Evolutionary conservation across 2,329 filamentous ascomycete species (phyloP).

Genomic region (Epicoccum nigrum): DNA sequence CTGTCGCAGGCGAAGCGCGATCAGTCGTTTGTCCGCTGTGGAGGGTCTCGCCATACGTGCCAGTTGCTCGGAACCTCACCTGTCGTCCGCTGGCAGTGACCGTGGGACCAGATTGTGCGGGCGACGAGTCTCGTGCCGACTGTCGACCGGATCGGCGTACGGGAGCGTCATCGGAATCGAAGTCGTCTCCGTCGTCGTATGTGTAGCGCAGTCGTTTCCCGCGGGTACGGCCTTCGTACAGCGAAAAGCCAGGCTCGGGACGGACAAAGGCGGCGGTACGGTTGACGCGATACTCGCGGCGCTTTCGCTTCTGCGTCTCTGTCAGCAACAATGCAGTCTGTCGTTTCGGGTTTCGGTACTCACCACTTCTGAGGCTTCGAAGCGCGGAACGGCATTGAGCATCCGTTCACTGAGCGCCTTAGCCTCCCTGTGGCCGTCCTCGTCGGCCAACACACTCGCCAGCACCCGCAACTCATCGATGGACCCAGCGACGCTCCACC

Average conservation of each 20-base stretch:
- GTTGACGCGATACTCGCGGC: constrained; percentile 86
- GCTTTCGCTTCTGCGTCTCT: constrained; percentile 77
- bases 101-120: constrained; percentile 67
- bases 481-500: constrained; percentile 89
- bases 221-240: constrained; percentile 94
- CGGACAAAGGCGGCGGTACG: constrained; percentile 87
- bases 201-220: constrained; percentile 98
- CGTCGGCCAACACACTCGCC: constrained; percentile 74
- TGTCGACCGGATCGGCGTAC: constrained; percentile 69
- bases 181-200: constrained; percentile 90
- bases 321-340: constrained; percentile 28
- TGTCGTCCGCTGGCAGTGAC: constrained; percentile 88
- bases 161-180: constrained; percentile 69
- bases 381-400: constrained; percentile 78
- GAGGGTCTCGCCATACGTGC: constrained; percentile 68
- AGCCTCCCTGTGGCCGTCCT: constrained; percentile 82
- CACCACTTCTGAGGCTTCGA: constrained; percentile 92
- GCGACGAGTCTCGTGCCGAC: constrained; percentile 74
- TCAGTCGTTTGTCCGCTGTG: constrained; percentile 59
- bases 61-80: constrained; percentile 67
- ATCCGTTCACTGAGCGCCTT: constrained; percentile 80
- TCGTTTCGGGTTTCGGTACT: constrained; percentile 1
- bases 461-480: constrained; percentile 84
- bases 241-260: constrained; percentile 85
- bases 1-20: constrained; percentile 50